Conservation (phyloP, 169 alveolate species). For the Amoebophrya sp. region DNA sequence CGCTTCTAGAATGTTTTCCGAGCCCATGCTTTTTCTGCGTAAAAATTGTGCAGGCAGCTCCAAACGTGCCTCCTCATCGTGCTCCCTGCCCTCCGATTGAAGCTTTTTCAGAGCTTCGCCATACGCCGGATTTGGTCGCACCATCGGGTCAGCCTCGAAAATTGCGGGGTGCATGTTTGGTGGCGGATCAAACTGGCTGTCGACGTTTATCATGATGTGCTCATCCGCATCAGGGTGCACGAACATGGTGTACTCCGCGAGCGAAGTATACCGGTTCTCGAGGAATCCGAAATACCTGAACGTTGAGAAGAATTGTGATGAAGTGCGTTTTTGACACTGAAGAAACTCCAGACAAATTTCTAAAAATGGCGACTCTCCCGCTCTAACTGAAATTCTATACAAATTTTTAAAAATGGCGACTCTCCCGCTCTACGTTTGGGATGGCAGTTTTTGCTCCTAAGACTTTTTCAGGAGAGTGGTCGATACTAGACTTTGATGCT, state of each 20-base stretch:
- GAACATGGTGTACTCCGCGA: neutral
- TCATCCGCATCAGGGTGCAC: neutral
- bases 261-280: neutral
- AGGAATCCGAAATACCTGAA: neutral
- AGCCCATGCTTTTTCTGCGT: neutral
- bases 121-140: neutral
- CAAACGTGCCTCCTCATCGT: neutral
- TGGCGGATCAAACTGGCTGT: neutral
- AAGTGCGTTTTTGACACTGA: too few species aligned
- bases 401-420: too few species aligned
- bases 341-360: too few species aligned
- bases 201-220: neutral
- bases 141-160: neutral
- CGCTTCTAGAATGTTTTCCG: neutral
- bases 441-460: too few species aligned
- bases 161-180: neutral
- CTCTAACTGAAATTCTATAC: too few species aligned
- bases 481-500: too few species aligned
- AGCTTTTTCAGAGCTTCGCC: neutral
- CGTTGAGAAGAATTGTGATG: too few species aligned
- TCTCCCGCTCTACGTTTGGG: too few species aligned
- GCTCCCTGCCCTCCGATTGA: neutral
- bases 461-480: too few species aligned
- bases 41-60: neutral
- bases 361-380: too few species aligned